Conservation (phyloP, 75 land plant species). For the Sequoia sempervirens region DNA sequence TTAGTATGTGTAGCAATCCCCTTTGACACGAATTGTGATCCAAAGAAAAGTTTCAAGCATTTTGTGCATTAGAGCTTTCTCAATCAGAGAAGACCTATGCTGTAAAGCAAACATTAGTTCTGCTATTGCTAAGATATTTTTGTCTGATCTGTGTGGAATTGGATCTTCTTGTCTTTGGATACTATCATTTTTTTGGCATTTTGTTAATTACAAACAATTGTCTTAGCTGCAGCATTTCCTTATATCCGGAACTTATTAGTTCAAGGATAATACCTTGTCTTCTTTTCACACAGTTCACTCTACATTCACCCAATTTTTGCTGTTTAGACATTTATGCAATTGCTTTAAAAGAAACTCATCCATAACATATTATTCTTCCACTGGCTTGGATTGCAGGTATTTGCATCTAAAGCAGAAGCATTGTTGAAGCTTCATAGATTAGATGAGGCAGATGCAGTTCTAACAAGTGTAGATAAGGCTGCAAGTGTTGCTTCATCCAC, state of each 20-base stretch:
- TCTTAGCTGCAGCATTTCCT: neutral
- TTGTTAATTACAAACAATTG: neutral
- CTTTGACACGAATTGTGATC: neutral
- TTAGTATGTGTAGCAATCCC: neutral
- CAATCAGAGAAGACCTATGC: neutral
- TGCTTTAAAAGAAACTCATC: neutral
- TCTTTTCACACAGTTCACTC: neutral
- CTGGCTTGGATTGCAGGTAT: conserved; percentile 44
- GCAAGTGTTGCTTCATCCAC: conserved; percentile 15
- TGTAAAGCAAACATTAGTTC: neutral
- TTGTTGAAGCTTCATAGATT: conserved; percentile 65
- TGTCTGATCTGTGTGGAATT: neutral
- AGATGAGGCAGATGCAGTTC: conserved; percentile 61
- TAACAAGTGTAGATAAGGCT: conserved; percentile 42
- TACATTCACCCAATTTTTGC: neutral
- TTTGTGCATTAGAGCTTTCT: neutral
- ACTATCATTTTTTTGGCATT: neutral
- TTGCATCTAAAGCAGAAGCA: conserved; percentile 83
- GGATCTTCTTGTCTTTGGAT: neutral
- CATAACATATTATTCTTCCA: neutral
- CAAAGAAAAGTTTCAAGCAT: neutral
- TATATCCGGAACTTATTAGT: neutral
- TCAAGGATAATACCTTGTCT: neutral
- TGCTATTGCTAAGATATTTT: neutral
- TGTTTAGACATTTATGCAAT: neutral